Evolutionary conservation across 495 filamentous ascomycete species (phyloP).

Genomic region (Parathielavia appendiculata): DNA sequence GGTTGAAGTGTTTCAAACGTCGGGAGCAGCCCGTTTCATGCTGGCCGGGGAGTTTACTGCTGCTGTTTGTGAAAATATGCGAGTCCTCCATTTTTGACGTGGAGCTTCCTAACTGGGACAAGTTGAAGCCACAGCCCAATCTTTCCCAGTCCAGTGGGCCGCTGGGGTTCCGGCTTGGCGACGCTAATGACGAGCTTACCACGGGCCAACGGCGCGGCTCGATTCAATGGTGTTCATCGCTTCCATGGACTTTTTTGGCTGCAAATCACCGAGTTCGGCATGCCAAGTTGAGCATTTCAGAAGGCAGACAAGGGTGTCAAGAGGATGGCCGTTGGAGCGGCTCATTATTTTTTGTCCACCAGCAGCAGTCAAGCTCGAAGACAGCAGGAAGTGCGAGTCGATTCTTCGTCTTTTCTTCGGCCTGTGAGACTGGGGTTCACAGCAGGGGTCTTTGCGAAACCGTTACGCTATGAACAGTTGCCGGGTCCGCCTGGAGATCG

Average conservation of each 20-base stretch:
- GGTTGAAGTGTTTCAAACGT: no score
- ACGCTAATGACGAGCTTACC: slow-evolving; percentile 3
- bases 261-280: slow-evolving; percentile 8
- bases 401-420: neutral
- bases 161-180: neutral
- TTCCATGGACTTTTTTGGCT: slow-evolving; percentile 2
- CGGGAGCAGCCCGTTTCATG: no score
- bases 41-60: no score
- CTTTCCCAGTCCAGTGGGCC: no score
- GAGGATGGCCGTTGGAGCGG: neutral
- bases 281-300: neutral
- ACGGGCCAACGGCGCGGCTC: slow-evolving; percentile 5
- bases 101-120: no score
- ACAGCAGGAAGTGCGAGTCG: no score
- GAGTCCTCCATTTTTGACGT: no score
- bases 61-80: no score
- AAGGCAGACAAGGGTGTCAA: neutral
- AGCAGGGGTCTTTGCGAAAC: slow-evolving; percentile 7
- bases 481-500: slow-evolving; percentile 3
- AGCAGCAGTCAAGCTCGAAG: no score
- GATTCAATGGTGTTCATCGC: slow-evolving; percentile 10
- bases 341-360: neutral
- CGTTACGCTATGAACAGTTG: neutral
- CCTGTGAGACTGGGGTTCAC: neutral
- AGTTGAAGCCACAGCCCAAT: neutral